These are phyloP conservation scores for Nevesoporus exiguus DNA, from an alignment of 768 basidiomycete species.

Conservation along the genomic window DNA sequence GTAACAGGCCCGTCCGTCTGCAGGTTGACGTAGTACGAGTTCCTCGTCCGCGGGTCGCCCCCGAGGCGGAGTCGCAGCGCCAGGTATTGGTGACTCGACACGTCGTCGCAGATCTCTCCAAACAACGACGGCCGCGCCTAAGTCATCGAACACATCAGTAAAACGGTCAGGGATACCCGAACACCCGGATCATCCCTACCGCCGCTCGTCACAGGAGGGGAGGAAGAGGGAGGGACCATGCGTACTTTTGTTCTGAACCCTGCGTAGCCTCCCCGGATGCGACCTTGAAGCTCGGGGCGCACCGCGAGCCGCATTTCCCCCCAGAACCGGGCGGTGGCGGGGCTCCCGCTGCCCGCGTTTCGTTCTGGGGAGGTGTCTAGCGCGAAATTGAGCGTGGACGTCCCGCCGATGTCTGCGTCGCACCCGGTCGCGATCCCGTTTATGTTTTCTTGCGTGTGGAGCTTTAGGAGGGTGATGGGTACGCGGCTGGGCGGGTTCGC, in stretches of 20 bases:
- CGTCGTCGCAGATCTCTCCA: conserved; percentile 82
- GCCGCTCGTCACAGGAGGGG: neutral
- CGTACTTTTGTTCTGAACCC: conserved; percentile 83
- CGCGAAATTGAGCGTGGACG: conserved; percentile 73
- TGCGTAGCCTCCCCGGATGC: conserved; percentile 82
- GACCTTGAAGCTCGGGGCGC: conserved; percentile 59
- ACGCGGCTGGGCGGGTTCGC: conserved; percentile 57
- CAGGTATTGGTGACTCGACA: conserved; percentile 76
- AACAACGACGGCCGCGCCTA: conserved; percentile 83
- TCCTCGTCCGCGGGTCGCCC: conserved; percentile 72
- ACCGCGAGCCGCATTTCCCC: conserved; percentile 75
- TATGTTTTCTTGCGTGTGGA: conserved; percentile 59
- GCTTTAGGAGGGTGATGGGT: conserved; percentile 63
- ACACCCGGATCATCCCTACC: neutral
- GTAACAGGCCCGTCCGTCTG: conserved; percentile 82
- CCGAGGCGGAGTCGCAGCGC: conserved; percentile 73
- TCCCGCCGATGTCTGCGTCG: conserved; percentile 86
- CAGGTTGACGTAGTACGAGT: conserved; percentile 90
- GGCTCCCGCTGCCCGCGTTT: conserved; percentile 43
- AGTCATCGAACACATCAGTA: neutral
- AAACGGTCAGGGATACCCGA: neutral
- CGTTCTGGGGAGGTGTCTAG: conserved; percentile 53
- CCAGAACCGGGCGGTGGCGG: conserved; percentile 68
- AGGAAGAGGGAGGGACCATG: too few relatives aligned
- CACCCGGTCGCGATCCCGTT: conserved; percentile 72